These are phyloP conservation scores for Epichloe baconii DNA, from an alignment of 2,329 filamentous ascomycete genomes.

Conservation along the genomic window DNA sequence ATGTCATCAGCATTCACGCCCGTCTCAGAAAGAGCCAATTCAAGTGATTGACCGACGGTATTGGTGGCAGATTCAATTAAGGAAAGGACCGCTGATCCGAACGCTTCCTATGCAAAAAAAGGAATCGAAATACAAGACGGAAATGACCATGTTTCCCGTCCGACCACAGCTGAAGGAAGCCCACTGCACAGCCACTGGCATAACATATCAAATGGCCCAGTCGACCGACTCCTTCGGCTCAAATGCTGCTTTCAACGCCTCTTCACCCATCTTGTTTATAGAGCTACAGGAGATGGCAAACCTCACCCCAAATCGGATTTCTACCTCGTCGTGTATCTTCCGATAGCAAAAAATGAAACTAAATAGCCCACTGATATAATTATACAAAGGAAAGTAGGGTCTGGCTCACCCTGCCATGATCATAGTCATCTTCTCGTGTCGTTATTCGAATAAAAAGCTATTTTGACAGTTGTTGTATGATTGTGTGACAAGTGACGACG, in stretches of 20 bases:
- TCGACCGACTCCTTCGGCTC: background rate
- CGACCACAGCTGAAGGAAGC: background rate
- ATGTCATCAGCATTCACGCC: background rate
- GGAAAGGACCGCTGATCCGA: background rate
- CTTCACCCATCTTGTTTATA: background rate
- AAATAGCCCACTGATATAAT: background rate
- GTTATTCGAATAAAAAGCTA: conserved; percentile 5
- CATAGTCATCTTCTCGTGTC: conserved; percentile 9
- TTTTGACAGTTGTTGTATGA: conserved; percentile 8
- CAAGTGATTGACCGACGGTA: background rate
- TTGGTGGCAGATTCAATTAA: background rate
- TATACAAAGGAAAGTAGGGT: conserved; percentile 8
- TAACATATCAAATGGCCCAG: background rate
- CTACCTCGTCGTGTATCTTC: background rate
- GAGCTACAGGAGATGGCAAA: background rate
- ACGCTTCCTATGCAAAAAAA: conserved; percentile 5
- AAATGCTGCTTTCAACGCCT: background rate
- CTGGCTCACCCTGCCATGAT: conserved; percentile 5
- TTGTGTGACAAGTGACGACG: background rate
- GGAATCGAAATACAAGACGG: background rate
- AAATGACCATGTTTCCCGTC: background rate
- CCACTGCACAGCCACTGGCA: background rate
- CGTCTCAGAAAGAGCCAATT: background rate
- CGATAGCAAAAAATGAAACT: background rate
- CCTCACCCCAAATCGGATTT: background rate